phyloP scores from a whole-genome alignment of 2,329 filamentous ascomycete genomes.

The Fusarium bulbicola region DNA sequence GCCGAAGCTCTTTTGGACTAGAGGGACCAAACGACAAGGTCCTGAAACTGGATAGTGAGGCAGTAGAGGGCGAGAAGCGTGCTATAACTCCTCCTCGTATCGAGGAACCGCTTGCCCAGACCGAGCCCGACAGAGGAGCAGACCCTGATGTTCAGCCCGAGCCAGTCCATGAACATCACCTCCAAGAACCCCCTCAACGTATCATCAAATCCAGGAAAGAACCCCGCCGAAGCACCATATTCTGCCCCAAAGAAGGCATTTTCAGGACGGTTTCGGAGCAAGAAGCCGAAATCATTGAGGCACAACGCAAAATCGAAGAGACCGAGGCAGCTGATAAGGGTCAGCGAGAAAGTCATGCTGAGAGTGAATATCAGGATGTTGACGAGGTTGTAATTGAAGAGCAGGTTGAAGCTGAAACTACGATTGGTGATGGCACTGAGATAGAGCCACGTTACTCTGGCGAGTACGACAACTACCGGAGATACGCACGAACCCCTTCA shows the following conservation, averaged over 20 bases:
- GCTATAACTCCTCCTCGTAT: conserved; percentile 19
- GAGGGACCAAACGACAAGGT: conserved; percentile 45
- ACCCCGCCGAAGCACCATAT: conserved; percentile 62
- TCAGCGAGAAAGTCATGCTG: conserved; percentile 4
- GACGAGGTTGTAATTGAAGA: conserved; percentile 26
- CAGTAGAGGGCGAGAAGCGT: conserved; percentile 38
- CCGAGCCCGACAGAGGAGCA: conserved; percentile 10
- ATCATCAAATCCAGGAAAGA: conserved; percentile 48
- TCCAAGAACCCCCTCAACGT: conserved; percentile 31
- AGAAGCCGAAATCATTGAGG: conserved; percentile 57
- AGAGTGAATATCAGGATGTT: conserved; percentile 5
- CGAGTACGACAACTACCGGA: conserved; percentile 49
- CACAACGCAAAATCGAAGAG: conserved; percentile 41
- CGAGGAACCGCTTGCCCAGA: conserved; percentile 31
- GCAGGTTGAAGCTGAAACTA: conserved; percentile 33
- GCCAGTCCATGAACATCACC: conserved; percentile 37
- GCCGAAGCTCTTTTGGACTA: conserved; percentile 38
- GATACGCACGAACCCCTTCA: conserved; percentile 68
- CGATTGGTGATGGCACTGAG: conserved; percentile 14
- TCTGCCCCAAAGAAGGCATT: conserved; percentile 70
- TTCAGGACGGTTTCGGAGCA: conserved; percentile 68
- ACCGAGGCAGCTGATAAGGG: conserved; percentile 18
- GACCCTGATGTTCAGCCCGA: conserved; percentile 8
- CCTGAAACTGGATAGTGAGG: conserved; percentile 48
- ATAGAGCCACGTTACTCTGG: conserved; percentile 46